A percentile compares a stretch with the other conserved stretches of the same genome.
Evolutionary conservation across 805 yeast species (phyloP).

Genomic region (Nakazawaea sp.): DNA sequence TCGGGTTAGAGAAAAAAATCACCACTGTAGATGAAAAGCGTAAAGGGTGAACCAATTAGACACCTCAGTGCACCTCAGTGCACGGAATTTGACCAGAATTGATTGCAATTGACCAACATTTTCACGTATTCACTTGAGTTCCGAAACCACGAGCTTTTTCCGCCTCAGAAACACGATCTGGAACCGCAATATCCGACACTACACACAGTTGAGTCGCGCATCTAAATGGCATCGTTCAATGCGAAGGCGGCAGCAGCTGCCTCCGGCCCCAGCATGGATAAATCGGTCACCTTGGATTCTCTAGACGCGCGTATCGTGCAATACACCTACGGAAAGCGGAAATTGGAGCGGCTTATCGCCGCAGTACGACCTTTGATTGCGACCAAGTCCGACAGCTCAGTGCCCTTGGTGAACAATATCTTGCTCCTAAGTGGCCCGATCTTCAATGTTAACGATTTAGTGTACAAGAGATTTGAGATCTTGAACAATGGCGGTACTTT

Average conservation of each 20-base stretch:
- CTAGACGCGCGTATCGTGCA: conserved; percentile 54
- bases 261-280: conserved; percentile 24
- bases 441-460: conserved; percentile 31
- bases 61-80: too few species aligned
- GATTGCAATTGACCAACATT: too few species aligned
- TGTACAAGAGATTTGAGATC: conserved; percentile 31
- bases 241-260: conserved; percentile 29
- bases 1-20: too few species aligned
- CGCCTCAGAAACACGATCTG: too few species aligned
- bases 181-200: too few species aligned
- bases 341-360: neutral
- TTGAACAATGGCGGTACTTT: conserved; percentile 30
- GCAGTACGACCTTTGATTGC: neutral
- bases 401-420: conserved; percentile 11
- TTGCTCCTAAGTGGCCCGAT: conserved; percentile 31
- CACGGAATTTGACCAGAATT: too few species aligned
- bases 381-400: neutral
- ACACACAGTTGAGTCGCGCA: neutral
- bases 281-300: conserved; percentile 31
- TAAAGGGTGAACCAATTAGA: too few species aligned
- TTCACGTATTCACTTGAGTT: too few species aligned
- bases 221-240: conserved; percentile 9
- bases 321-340: conserved; percentile 42
- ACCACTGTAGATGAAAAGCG: too few species aligned
- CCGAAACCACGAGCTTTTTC: too few species aligned